phyloP scores from a whole-genome alignment of 768 basidiomycete species.

The Tulasnella sp. region DNA sequence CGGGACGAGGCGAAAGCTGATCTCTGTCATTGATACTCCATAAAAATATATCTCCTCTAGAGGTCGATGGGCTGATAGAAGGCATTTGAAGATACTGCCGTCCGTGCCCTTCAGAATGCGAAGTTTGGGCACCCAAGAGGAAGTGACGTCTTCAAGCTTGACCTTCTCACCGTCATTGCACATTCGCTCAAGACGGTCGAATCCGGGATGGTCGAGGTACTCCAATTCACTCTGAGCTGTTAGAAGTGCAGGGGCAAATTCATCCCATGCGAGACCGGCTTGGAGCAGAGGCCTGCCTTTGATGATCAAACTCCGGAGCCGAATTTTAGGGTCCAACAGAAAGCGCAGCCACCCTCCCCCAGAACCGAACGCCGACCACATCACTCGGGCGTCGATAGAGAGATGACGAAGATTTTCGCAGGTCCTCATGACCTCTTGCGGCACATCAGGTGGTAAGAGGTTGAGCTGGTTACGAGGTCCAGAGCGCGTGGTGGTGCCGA shows the following conservation, averaged over 20 bases:
- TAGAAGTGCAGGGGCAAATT: neutral
- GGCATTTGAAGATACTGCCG: neutral
- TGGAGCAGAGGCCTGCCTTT: neutral
- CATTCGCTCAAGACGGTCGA: neutral
- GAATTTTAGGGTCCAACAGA: neutral
- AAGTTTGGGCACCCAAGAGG: neutral
- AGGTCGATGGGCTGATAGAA: neutral
- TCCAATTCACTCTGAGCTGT: slow-evolving; percentile 3
- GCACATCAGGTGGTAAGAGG: neutral
- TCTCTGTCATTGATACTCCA: slow-evolving; percentile 1
- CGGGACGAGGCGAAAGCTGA: neutral
- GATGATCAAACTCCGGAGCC: neutral
- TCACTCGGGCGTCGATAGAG: neutral
- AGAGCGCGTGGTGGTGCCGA: neutral
- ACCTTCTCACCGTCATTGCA: neutral
- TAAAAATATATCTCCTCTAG: neutral
- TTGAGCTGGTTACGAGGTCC: neutral
- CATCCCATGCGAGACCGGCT: neutral
- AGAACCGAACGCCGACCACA: neutral
- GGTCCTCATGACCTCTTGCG: neutral
- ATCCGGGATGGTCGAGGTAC: neutral
- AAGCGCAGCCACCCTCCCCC: neutral
- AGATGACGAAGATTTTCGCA: slow-evolving; percentile 1
- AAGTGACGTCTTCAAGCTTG: neutral
- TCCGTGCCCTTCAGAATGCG: neutral